Conservation (phyloP, 768 basidiomycete species). For the Hygrocybe punicea region DNA sequence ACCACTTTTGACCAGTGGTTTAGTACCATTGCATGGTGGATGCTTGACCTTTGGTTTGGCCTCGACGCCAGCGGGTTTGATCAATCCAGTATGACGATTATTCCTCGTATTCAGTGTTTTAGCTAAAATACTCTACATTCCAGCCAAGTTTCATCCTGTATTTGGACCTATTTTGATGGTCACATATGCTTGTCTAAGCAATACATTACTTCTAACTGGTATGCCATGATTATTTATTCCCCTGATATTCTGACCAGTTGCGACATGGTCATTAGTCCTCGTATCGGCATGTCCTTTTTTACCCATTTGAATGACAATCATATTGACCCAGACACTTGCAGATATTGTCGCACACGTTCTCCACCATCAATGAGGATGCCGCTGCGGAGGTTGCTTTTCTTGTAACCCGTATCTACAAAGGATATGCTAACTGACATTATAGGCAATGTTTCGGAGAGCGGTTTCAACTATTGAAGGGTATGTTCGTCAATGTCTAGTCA, state of each 20-base stretch:
- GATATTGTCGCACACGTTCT: constrained; percentile 95
- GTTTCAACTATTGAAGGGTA: constrained; percentile 94
- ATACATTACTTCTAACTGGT: constrained; percentile 89
- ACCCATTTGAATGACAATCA: neutral
- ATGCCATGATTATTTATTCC: constrained; percentile 5
- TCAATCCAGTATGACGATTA: constrained; percentile 57
- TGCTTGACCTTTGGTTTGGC: constrained; percentile 93
- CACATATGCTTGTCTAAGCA: constrained; percentile 86
- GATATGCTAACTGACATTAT: neutral
- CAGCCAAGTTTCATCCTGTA: constrained; percentile 75
- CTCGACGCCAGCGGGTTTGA: constrained; percentile 90
- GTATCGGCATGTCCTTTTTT: constrained; percentile 59
- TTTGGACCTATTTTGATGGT: constrained; percentile 92
- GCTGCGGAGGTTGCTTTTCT: constrained; percentile 72
- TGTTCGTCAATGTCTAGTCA: constrained; percentile 10
- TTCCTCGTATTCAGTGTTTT: neutral
- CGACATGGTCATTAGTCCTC: constrained; percentile 48
- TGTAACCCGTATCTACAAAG: neutral
- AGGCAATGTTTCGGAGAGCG: constrained; percentile 94
- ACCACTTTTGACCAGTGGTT: constrained; percentile 28
- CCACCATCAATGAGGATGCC: constrained; percentile 89
- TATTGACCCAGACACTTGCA: constrained; percentile 23
- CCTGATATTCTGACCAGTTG: constrained; percentile 6
- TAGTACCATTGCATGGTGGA: constrained; percentile 83
- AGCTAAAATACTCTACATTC: neutral